Conservation (phyloP, 2,329 filamentous ascomycete genomes). For the Drechslerella stenobrocha region DNA sequence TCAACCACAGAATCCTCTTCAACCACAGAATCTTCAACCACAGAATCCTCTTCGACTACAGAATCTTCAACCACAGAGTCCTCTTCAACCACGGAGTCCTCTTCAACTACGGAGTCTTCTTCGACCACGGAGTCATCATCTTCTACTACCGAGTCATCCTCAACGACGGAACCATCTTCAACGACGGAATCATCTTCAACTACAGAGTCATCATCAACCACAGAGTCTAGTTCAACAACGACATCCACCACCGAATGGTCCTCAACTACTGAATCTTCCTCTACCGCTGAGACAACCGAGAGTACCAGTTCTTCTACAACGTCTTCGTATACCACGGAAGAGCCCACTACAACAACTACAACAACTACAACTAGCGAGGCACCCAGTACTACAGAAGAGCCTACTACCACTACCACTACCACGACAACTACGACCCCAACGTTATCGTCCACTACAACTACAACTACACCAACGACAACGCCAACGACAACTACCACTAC, state of each 20-base stretch:
- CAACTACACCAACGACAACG: conserved; percentile 12
- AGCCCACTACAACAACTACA: neutral
- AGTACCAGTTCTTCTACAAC: no score
- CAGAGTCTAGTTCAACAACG: neutral
- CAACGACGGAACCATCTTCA: conserved; percentile 2
- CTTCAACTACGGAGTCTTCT: neutral
- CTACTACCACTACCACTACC: conserved; percentile 4
- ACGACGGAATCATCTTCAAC: neutral
- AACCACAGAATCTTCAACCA: conserved; percentile 4
- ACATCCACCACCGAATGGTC: neutral
- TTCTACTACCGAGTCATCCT: conserved; percentile 9
- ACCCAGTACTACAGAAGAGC: neutral
- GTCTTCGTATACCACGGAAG: no score
- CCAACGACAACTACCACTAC: conserved; percentile 9
- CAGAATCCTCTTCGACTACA: conserved; percentile 1
- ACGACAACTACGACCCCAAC: neutral
- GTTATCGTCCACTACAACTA: neutral
- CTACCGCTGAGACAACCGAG: no score
- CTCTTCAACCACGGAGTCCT: neutral
- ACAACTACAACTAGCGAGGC: conserved; percentile 2
- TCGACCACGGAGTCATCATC: neutral
- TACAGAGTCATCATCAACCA: neutral
- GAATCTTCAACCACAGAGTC: conserved; percentile 1
- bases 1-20: neutral
- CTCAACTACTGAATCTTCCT: neutral